phyloP scores from a whole-genome alignment of 2,329 filamentous ascomycete genomes.

The Akanthomyces lecanii region DNA sequence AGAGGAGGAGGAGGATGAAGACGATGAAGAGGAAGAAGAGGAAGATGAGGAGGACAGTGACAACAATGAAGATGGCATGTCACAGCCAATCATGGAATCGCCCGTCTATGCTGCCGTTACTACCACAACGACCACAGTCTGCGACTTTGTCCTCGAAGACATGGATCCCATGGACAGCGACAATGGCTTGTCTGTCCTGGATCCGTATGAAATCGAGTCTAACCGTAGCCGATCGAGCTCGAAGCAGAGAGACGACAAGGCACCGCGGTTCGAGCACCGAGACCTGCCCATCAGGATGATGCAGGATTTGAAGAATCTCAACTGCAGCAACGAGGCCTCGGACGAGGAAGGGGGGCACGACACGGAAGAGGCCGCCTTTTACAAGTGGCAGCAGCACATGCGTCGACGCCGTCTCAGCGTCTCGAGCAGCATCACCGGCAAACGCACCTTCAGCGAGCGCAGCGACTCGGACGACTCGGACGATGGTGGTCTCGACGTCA shows the following conservation, averaged over 20 bases:
- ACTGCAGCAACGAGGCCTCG: constrained; percentile 38
- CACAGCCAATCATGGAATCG: constrained; percentile 15
- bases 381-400: constrained; percentile 38
- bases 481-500: constrained; percentile 36
- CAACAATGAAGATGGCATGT: background rate
- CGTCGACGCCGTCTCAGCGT: constrained; percentile 45
- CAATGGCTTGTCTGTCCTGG: constrained; percentile 39
- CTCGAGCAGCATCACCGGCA: constrained; percentile 49
- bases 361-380: constrained; percentile 37
- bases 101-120: constrained; percentile 21
- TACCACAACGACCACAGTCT: constrained; percentile 20
- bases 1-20: background rate
- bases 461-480: constrained; percentile 46
- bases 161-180: constrained; percentile 44
- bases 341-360: constrained; percentile 33
- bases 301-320: constrained; percentile 42
- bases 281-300: constrained; percentile 42
- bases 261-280: constrained; percentile 22
- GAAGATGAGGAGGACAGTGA: background rate
- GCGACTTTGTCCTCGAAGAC: constrained; percentile 43
- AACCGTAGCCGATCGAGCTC: constrained; percentile 39
- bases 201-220: constrained; percentile 45
- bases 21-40: background rate
- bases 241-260: constrained; percentile 22
- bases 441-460: constrained; percentile 51